Percentiles rank a stretch among this genome's conserved stretches.
Conservation (phyloP, 2,329 filamentous ascomycete genomes). For the Verticillium zaregamsianum region DNA sequence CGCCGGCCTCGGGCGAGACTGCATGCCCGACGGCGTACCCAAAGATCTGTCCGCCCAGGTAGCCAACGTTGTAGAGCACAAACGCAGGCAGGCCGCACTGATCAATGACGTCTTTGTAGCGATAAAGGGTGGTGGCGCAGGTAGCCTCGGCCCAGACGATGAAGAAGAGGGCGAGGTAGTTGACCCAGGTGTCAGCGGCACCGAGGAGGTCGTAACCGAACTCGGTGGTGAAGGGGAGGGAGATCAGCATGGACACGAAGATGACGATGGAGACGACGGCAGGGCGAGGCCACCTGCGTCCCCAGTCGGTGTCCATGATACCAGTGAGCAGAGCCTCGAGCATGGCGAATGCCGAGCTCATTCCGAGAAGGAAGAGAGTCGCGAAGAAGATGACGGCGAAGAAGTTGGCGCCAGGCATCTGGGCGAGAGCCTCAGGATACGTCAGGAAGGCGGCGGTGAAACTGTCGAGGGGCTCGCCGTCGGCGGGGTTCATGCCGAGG, state of each 20-base stretch:
- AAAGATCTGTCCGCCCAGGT: conserved; percentile 41
- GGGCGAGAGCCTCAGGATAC: conserved; percentile 44
- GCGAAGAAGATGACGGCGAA: conserved; percentile 52
- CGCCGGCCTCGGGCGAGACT: conserved; percentile 34
- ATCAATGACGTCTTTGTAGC: conserved; percentile 38
- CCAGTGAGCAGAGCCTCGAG: conserved; percentile 47
- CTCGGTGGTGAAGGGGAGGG: conserved; percentile 48
- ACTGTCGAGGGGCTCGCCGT: conserved; percentile 34
- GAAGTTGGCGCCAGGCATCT: conserved; percentile 53
- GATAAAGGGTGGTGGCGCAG: conserved; percentile 45
- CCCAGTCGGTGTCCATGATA: conserved; percentile 36
- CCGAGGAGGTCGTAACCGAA: conserved; percentile 50
- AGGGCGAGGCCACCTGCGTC: conserved; percentile 36
- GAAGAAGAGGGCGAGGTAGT: conserved; percentile 46
- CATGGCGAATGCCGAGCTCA: conserved; percentile 50
- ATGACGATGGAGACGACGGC: conserved; percentile 39
- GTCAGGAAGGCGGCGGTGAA: conserved; percentile 53
- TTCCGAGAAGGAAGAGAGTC: conserved; percentile 48
- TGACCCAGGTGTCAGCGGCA: conserved; percentile 49
- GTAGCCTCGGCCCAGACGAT: conserved; percentile 46
- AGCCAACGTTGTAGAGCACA: conserved; percentile 39
- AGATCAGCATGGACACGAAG: conserved; percentile 42
- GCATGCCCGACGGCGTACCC: conserved; percentile 44
- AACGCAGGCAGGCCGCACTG: conserved; percentile 38
- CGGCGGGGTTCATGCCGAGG: conserved; percentile 25